Percentiles rank a stretch among this genome's conserved stretches.
These are phyloP conservation scores for Saussurea involucrata DNA, from an alignment of 129 eudicot species.

Conservation along the genomic window DNA sequence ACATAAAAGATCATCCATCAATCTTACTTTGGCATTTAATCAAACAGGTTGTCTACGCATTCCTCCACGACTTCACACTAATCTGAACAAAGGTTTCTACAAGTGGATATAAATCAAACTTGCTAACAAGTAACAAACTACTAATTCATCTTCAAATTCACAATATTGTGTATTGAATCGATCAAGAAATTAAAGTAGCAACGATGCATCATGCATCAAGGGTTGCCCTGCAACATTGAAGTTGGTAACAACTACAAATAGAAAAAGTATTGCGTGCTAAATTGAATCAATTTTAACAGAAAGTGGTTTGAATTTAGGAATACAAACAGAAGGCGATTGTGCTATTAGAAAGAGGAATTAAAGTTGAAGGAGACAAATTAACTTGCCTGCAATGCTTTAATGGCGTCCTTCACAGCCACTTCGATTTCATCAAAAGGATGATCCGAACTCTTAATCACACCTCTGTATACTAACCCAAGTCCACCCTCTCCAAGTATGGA, in stretches of 20 bases:
- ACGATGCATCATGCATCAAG: background rate
- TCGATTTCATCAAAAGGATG: constrained; percentile 40
- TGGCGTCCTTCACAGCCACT: constrained; percentile 67
- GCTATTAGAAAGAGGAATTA: background rate
- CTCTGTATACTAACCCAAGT: constrained; percentile 64
- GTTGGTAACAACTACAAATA: background rate
- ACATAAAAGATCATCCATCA: background rate
- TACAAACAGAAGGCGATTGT: background rate
- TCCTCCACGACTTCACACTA: background rate
- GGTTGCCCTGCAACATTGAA: background rate
- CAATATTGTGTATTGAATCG: background rate
- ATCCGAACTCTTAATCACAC: constrained; percentile 43
- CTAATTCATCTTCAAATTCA: background rate
- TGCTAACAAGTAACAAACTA: background rate
- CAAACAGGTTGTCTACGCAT: background rate
- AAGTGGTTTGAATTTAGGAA: background rate
- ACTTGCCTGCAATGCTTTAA: constrained; percentile 61
- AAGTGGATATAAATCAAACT: background rate
- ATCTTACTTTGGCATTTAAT: background rate
- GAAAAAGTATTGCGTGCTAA: background rate
- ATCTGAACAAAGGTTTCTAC: background rate
- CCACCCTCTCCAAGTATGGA: constrained; percentile 72
- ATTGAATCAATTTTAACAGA: background rate
- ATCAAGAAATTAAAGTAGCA: background rate
- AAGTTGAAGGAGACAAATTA: background rate